phyloP scores from a whole-genome alignment of 2,329 filamentous ascomycete species.

The Colletotrichum coccodes region DNA sequence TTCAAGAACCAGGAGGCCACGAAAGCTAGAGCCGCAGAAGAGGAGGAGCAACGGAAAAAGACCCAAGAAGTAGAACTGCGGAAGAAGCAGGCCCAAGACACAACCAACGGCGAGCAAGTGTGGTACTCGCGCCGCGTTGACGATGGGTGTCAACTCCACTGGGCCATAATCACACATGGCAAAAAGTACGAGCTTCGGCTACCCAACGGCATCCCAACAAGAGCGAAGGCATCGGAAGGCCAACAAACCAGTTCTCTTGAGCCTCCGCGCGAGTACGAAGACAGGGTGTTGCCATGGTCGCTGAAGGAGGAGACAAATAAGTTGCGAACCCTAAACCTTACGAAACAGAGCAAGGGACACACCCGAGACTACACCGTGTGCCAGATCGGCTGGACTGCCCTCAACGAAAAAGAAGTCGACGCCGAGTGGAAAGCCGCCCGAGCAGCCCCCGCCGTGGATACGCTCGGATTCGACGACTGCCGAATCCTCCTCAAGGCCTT shows the following conservation, averaged over 20 bases:
- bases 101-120: neutral
- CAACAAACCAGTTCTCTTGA: neutral
- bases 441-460: neutral
- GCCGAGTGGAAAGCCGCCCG: neutral
- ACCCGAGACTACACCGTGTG: neutral
- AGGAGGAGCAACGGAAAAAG: neutral
- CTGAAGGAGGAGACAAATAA: neutral
- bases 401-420: neutral
- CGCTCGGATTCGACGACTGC: conserved; percentile 2
- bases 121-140: conserved; percentile 6
- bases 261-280: neutral
- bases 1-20: neutral
- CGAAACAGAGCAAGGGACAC: neutral
- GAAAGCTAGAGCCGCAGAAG: neutral
- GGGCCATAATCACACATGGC: neutral
- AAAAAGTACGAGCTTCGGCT: neutral
- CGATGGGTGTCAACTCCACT: neutral
- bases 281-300: neutral
- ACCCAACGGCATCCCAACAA: neutral
- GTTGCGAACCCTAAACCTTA: neutral
- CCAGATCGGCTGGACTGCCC: neutral
- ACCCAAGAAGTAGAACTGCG: neutral
- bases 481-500: neutral
- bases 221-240: neutral
- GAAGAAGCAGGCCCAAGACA: neutral